Percentiles rank a stretch among this genome's conserved stretches.
Evolutionary conservation across 495 filamentous ascomycete species (phyloP).

Genomic region (Aspergillus wentii): DNA sequence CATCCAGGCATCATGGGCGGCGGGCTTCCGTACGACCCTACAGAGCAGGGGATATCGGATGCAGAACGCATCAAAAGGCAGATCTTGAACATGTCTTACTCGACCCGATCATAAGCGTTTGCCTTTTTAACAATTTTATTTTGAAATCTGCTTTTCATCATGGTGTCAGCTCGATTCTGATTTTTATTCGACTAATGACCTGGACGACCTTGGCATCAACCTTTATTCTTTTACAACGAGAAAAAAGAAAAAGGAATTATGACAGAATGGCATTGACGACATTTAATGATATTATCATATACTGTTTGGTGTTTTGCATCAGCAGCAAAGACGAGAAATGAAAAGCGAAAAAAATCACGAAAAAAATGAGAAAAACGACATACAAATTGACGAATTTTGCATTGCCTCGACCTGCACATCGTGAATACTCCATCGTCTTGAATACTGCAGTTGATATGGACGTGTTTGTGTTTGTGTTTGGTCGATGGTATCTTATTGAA

Average conservation of each 20-base stretch:
- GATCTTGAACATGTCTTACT: constrained; percentile 37
- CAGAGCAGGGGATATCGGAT: constrained; percentile 38
- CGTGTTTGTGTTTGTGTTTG: neutral
- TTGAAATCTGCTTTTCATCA: constrained; percentile 11
- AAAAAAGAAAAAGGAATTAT: neutral
- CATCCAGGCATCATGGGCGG: constrained; percentile 3
- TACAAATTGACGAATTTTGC: neutral
- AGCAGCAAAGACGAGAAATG: no score
- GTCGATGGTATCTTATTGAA: no score
- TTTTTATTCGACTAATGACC: constrained; percentile 3
- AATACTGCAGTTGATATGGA: neutral
- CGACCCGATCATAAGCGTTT: constrained; percentile 25
- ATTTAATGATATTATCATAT: neutral
- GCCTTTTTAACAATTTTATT: constrained; percentile 5
- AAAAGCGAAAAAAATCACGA: neutral
- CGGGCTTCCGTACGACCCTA: constrained; percentile 30
- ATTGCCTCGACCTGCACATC: no score
- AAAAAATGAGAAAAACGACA: neutral
- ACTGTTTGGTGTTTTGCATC: no score
- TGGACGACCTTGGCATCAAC: neutral
- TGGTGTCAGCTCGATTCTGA: constrained; percentile 18
- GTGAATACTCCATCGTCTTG: neutral
- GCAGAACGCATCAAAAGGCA: constrained; percentile 45
- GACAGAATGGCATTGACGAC: neutral
- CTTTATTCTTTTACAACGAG: neutral